Percentiles rank a stretch among this genome's conserved stretches.
Evolutionary conservation across 2,329 filamentous ascomycete genomes (phyloP).

Genomic region (Sclerotinia trifoliorum): DNA sequence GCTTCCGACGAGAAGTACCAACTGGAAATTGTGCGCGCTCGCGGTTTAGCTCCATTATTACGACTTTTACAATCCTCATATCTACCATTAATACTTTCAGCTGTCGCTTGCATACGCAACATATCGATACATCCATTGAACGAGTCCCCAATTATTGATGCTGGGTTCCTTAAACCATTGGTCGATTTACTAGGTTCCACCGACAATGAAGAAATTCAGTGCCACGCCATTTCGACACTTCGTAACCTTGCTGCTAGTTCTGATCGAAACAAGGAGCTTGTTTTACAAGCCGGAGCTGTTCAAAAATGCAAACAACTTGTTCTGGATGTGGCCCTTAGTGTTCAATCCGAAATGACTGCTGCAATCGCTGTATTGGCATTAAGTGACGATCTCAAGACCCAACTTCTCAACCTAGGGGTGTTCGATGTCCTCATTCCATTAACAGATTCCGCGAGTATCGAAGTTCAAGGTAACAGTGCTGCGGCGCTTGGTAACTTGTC

Average conservation of each 20-base stretch:
- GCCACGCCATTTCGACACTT: slow-evolving; percentile 94
- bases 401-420: slow-evolving; percentile 85
- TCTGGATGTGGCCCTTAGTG: slow-evolving; percentile 85
- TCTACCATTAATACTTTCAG: slow-evolving; percentile 90
- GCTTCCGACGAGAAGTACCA: slow-evolving; percentile 99
- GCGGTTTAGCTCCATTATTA: slow-evolving; percentile 80
- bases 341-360: slow-evolving; percentile 99
- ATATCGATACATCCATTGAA: slow-evolving; percentile 98
- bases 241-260: slow-evolving; percentile 95
- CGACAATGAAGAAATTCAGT: slow-evolving; percentile 98
- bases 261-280: slow-evolving; percentile 96
- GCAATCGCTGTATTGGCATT: slow-evolving; percentile 94
- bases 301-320: slow-evolving; percentile 99
- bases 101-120: slow-evolving; percentile 96
- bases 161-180: slow-evolving; percentile 88
- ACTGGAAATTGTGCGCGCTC: slow-evolving; percentile 89
- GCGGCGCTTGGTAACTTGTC: slow-evolving; percentile 93
- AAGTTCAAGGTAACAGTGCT: slow-evolving; percentile 97
- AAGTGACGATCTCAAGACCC: slow-evolving; percentile 91
- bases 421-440: slow-evolving; percentile 96
- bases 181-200: slow-evolving; percentile 93
- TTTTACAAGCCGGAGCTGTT: slow-evolving; percentile 91
- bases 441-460: slow-evolving; percentile 92
- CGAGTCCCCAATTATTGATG: slow-evolving; percentile 97
- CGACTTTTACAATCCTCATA: slow-evolving; percentile 93